phyloP scores from a whole-genome alignment of 2,329 filamentous ascomycete genomes.

The Rugonectria rugulosa region DNA sequence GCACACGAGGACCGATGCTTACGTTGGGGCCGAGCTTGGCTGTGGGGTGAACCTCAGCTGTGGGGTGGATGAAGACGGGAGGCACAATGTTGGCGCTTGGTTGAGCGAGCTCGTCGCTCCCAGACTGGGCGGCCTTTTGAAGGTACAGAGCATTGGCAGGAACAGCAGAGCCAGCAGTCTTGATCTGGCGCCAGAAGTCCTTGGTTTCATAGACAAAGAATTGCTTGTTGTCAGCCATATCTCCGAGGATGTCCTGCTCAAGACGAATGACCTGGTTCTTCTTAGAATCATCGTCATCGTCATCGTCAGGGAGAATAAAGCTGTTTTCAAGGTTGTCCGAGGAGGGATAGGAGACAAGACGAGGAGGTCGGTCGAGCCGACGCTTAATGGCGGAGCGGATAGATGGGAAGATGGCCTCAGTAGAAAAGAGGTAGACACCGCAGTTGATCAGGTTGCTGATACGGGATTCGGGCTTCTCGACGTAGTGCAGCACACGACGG shows the following conservation, averaged over 20 bases:
- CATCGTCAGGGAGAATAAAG: constrained; percentile 53
- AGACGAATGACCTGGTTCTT: constrained; percentile 90
- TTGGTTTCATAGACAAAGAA: constrained; percentile 99
- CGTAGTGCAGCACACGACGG: constrained; percentile 96
- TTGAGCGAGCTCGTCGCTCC: constrained; percentile 78
- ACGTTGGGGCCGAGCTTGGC: constrained; percentile 98
- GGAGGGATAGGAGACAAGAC: constrained; percentile 92
- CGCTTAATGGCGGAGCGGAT: constrained; percentile 96
- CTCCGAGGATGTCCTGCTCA: constrained; percentile 95
- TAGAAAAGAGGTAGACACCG: constrained; percentile 96
- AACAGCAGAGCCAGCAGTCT: constrained; percentile 96
- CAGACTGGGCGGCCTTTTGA: constrained; percentile 87
- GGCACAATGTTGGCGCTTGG: constrained; percentile 88
- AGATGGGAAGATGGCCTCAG: constrained; percentile 94
- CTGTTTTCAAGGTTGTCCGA: constrained; percentile 87
- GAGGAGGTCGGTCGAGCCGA: constrained; percentile 82
- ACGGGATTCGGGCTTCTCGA: constrained; percentile 97
- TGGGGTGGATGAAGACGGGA: constrained; percentile 94
- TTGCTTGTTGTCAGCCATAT: constrained; percentile 95
- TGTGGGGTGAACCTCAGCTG: constrained; percentile 87
- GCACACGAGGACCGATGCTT: constrained; percentile 88
- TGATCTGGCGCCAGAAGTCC: constrained; percentile 99
- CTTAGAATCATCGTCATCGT: constrained; percentile 77
- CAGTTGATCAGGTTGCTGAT: constrained; percentile 99
- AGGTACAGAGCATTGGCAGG: constrained; percentile 97